Conservation (phyloP, 257 asterid species). For the Capsicum chinense region DNA sequence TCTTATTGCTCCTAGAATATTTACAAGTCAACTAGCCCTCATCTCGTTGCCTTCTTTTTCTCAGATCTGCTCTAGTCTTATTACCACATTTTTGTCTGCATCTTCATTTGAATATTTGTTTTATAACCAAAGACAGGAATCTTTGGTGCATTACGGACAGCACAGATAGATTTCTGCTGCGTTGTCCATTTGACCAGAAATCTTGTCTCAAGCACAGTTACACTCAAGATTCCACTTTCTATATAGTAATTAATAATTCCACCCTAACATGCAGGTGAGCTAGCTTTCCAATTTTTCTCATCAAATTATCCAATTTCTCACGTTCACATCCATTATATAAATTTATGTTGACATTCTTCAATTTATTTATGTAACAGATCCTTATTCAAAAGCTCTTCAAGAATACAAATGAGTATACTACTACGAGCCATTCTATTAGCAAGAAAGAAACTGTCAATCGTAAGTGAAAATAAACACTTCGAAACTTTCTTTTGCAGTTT, state of each 20-base stretch:
- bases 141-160: conserved; percentile 47
- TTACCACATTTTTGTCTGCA: conserved; percentile 33
- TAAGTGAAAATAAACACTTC: not conserved
- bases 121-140: conserved; percentile 20
- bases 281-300: conserved; percentile 38
- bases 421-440: conserved; percentile 23
- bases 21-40: conserved; percentile 1
- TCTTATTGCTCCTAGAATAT: not conserved
- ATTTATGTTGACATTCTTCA: conserved; percentile 32
- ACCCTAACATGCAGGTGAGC: conserved; percentile 77
- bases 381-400: conserved; percentile 55
- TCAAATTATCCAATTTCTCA: conserved; percentile 21
- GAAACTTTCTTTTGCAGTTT: not conserved
- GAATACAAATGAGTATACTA: conserved; percentile 38
- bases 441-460: conserved; percentile 1
- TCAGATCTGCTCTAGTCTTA: conserved; percentile 19
- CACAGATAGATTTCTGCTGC: conserved; percentile 55
- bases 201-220: conserved; percentile 35
- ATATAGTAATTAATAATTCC: conserved; percentile 35
- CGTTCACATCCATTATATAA: not conserved
- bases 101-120: conserved; percentile 29
- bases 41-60: conserved; percentile 57
- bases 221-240: conserved; percentile 23
- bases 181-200: conserved; percentile 66
- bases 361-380: conserved; percentile 46